Percentiles rank a stretch among this genome's conserved stretches.
Evolutionary conservation across 176 grass and related monocot genomes (phyloP).

Genomic region (Zoysia pacifica): DNA sequence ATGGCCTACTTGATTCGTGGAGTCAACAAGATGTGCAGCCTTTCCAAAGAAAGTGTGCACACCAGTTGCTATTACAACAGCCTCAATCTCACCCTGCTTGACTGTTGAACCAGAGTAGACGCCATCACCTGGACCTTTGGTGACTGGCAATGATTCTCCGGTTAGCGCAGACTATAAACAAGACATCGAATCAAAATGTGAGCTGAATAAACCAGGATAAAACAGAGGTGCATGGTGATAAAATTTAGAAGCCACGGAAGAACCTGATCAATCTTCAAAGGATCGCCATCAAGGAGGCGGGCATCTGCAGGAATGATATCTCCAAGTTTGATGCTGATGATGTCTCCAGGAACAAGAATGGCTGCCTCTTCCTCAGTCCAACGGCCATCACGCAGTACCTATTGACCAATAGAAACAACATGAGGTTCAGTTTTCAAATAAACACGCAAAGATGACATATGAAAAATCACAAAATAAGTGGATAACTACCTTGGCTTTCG

Average conservation of each 20-base stretch:
- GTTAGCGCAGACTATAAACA: constrained; percentile 30
- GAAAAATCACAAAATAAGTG: neutral
- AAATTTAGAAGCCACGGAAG: neutral
- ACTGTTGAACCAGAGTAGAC: constrained; percentile 29
- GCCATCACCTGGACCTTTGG: constrained; percentile 31
- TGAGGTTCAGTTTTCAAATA: constrained; percentile 4
- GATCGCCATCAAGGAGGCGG: constrained; percentile 79
- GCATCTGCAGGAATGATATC: constrained; percentile 79
- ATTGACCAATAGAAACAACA: neutral
- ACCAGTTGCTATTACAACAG: constrained; percentile 32
- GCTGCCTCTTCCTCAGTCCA: constrained; percentile 71
- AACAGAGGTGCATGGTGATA: neutral
- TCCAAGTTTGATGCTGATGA: constrained; percentile 74
- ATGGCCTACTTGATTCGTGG: constrained; percentile 25
- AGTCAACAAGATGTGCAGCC: constrained; percentile 29
- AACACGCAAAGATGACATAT: neutral
- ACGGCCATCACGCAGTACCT: constrained; percentile 63
- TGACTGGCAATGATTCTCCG: constrained; percentile 17
- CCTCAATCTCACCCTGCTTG: constrained; percentile 26
- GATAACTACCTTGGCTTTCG: constrained; percentile 64
- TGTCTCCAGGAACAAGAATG: constrained; percentile 71
- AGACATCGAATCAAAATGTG: neutral
- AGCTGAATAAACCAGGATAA: neutral
- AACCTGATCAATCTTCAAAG: constrained; percentile 87
- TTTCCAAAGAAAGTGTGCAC: constrained; percentile 32